A percentile compares a stretch with the other conserved stretches of the same genome.
Evolutionary conservation across 2,329 filamentous ascomycete species (phyloP).

Genomic region (Elsinoe fawcettii): DNA sequence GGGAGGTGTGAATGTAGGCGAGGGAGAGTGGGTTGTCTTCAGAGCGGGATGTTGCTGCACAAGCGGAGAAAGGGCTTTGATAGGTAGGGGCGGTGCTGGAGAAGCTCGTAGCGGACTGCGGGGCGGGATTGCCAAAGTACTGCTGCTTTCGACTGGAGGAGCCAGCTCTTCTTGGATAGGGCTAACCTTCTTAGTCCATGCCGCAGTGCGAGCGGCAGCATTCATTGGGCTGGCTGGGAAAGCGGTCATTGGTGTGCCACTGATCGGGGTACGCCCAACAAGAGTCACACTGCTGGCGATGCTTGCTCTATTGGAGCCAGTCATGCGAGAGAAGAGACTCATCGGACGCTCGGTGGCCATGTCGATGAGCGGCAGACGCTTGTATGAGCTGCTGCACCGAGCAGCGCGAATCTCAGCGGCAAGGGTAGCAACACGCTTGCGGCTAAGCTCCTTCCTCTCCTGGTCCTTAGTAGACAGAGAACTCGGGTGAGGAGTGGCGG

Average conservation of each 20-base stretch:
- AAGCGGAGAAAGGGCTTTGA: not conserved
- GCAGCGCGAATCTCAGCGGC: slow-evolving; percentile 36
- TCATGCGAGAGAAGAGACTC: slow-evolving; percentile 24
- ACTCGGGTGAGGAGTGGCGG: slow-evolving; percentile 22
- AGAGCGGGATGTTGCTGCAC: not conserved
- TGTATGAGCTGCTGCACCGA: slow-evolving; percentile 31
- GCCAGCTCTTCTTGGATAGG: slow-evolving; percentile 24
- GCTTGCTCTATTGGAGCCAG: not conserved
- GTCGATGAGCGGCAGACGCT: slow-evolving; percentile 32
- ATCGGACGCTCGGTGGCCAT: slow-evolving; percentile 31
- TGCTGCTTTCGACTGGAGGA: not conserved
- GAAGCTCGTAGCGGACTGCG: not conserved
- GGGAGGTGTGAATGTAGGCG: not conserved
- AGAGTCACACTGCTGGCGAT: slow-evolving; percentile 6
- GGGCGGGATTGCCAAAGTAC: not conserved
- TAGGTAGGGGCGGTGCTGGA: not conserved
- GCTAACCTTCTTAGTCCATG: slow-evolving; percentile 20
- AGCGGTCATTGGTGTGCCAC: not conserved
- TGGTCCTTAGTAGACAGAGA: slow-evolving; percentile 27
- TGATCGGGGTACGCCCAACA: not conserved
- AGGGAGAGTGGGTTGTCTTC: not conserved
- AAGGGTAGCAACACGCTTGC: slow-evolving; percentile 36
- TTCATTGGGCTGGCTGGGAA: slow-evolving; percentile 8
- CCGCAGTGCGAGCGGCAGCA: slow-evolving; percentile 4
- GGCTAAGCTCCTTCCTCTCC: slow-evolving; percentile 33